Percentiles rank a stretch among this genome's conserved stretches.
Conservation (phyloP, 345 rosid species). For the Dimocarpus longan region DNA sequence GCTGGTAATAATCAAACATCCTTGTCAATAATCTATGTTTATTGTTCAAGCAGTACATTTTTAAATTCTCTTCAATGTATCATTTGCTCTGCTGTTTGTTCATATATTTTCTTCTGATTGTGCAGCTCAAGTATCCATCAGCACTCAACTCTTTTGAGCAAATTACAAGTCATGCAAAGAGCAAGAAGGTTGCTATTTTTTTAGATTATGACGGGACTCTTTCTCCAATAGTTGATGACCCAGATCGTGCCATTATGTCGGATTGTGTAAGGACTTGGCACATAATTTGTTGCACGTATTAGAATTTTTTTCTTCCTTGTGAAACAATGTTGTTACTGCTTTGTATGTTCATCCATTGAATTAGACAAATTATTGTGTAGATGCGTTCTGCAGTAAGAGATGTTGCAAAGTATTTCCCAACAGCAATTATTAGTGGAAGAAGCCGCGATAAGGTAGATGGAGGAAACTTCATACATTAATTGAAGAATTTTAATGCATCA, state of each 20-base stretch:
- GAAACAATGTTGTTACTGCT: not conserved
- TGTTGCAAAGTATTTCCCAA: slow-evolving; percentile 75
- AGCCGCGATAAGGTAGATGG: slow-evolving; percentile 78
- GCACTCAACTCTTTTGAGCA: slow-evolving; percentile 69
- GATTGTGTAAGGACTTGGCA: slow-evolving; percentile 52
- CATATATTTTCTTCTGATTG: not conserved
- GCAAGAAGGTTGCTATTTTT: slow-evolving; percentile 80
- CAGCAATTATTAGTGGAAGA: slow-evolving; percentile 97
- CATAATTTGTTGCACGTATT: not conserved
- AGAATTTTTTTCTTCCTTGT: not conserved
- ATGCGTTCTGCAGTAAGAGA: slow-evolving; percentile 91
- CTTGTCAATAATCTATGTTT: not conserved
- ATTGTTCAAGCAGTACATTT: not conserved
- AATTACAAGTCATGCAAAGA: slow-evolving; percentile 56
- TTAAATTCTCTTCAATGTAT: not conserved
- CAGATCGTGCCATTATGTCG: slow-evolving; percentile 77
- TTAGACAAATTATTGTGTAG: slow-evolving; percentile 35
- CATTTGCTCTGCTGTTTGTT: not conserved
- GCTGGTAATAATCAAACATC: slow-evolving; percentile 53
- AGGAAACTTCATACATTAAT: not conserved
- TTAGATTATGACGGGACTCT: slow-evolving; percentile 93
- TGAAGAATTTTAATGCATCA: not conserved
- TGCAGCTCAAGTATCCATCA: slow-evolving; percentile 84
- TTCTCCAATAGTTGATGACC: slow-evolving; percentile 93
- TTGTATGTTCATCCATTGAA: not conserved